phyloP scores from a whole-genome alignment of 2,329 filamentous ascomycete species.

The Rachicladosporium sp. region DNA sequence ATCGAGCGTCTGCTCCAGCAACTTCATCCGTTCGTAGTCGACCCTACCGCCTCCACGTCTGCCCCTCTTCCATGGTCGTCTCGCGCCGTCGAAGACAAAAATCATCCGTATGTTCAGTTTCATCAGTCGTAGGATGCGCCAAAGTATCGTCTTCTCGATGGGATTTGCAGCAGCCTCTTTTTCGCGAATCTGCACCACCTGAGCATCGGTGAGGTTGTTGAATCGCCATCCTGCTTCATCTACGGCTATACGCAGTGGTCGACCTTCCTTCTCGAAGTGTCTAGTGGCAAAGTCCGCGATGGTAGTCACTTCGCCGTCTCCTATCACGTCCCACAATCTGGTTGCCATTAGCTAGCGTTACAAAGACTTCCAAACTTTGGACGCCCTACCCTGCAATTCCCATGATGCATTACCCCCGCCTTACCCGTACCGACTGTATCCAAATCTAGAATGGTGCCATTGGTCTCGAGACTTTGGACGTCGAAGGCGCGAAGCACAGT shows the following conservation, averaged over 20 bases:
- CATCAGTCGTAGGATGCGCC: slow-evolving; percentile 33
- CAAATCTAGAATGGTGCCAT: no score
- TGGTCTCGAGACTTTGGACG: no score
- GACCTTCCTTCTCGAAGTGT: slow-evolving; percentile 23
- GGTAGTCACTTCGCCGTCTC: slow-evolving; percentile 22
- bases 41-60: slow-evolving; percentile 20
- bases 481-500: no score
- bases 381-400: no score
- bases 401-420: no score
- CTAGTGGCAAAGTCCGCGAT: slow-evolving; percentile 28
- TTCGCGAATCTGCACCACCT: slow-evolving; percentile 25
- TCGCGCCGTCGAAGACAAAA: slow-evolving; percentile 44
- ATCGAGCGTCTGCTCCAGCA: slow-evolving; percentile 27
- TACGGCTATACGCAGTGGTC: slow-evolving; percentile 29
- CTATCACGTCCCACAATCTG: slow-evolving; percentile 27
- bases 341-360: not conserved
- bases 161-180: slow-evolving; percentile 27
- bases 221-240: slow-evolving; percentile 35
- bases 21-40: slow-evolving; percentile 20
- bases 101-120: slow-evolving; percentile 39
- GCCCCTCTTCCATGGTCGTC: slow-evolving; percentile 27
- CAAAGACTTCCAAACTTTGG: no score
- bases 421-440: no score
- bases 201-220: slow-evolving; percentile 26
- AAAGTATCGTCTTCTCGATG: slow-evolving; percentile 30